Percentiles rank a stretch among this genome's conserved stretches.
Conservation (phyloP, 1,139 yeast genomes). For the Hansenula sp. region DNA sequence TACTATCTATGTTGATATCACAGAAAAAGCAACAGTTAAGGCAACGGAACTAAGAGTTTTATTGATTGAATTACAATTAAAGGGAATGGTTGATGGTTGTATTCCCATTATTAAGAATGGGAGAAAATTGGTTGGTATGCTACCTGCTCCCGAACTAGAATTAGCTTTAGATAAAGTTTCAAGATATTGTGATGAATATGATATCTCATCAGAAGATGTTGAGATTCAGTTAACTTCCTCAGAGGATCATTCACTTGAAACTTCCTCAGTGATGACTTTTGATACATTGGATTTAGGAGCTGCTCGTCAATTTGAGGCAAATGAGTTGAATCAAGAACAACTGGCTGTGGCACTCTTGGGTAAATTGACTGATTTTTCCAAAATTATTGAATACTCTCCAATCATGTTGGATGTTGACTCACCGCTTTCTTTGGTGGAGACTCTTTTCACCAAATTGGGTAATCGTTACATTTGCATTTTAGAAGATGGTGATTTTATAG, state of each 20-base stretch:
- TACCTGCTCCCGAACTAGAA: conserved; percentile 52
- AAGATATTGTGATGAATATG: conserved; percentile 28
- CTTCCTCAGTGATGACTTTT: background rate
- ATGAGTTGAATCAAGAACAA: conserved; percentile 6
- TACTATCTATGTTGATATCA: conserved; percentile 32
- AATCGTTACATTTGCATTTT: conserved; percentile 47
- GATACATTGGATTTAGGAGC: background rate
- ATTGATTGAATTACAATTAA: conserved; percentile 33
- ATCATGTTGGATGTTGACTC: conserved; percentile 45
- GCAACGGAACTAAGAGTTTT: conserved; percentile 31
- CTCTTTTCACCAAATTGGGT: conserved; percentile 52
- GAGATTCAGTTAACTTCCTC: conserved; percentile 22
- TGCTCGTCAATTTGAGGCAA: background rate
- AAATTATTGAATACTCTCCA: conserved; percentile 45
- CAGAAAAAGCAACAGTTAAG: conserved; percentile 7
- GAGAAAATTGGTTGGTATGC: conserved; percentile 39
- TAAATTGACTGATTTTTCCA: conserved; percentile 37
- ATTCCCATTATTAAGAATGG: conserved; percentile 39
- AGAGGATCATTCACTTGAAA: background rate
- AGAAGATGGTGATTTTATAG: conserved; percentile 46
- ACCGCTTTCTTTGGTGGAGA: conserved; percentile 49
- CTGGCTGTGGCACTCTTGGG: conserved; percentile 14
- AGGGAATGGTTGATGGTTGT: conserved; percentile 50
- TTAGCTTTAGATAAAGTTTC: conserved; percentile 44
- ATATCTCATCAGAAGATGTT: conserved; percentile 29